Evolutionary conservation across 768 basidiomycete genomes (phyloP), one percentile per base, ranked within the genome.

Genomic region (Russula sp.): DNA sequence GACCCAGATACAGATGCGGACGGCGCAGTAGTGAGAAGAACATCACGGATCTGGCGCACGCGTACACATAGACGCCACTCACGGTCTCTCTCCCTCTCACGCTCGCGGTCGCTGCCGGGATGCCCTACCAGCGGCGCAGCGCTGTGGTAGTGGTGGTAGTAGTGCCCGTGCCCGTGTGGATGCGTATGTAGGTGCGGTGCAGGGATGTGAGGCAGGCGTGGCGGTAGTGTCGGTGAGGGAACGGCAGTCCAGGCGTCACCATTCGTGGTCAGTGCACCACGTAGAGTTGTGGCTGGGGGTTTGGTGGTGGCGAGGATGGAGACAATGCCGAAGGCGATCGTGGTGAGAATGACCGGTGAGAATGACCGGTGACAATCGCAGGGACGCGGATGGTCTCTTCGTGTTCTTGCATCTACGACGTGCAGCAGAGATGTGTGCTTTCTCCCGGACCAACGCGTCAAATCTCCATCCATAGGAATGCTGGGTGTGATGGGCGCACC

Each of bases 391-490:
- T 72, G 18, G 86, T 79, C 63, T 90, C 85, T 65, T 89, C 86
- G 6, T 81, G 82, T 70, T 92, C 86, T 80, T 3, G 93, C 91
- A 70, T 97, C 94, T 54, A 96, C 77, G 61, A 95, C 78, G 69
- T 97, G 94, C 8, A 96, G 72, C 40, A 88, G 74, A 35, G 83
- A 87, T 1, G 90, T 89, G 71, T 96, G 93, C 90, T 94, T 67
- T 22, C 18, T 16, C 32, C 34, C 32, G 13, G 14, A 31, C 6
- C 20, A 20, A 35, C 35, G 2, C 32, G 55, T 63, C 16, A 54
- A 59, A 32, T 57, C 18, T 14, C 20, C 55, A 22, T 52, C 47
- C 42, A 59, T 16, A 34, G 31, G 1, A 7, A 4, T n/a, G 37
- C 3, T 13, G 10, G 16, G 7, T 31, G 9, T 37, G 8, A 34